A percentile compares a stretch with the other conserved stretches of the same genome.
These are phyloP conservation scores for Penicillium expansum DNA, from an alignment of 2,329 filamentous ascomycete species.

Conservation along the genomic window DNA sequence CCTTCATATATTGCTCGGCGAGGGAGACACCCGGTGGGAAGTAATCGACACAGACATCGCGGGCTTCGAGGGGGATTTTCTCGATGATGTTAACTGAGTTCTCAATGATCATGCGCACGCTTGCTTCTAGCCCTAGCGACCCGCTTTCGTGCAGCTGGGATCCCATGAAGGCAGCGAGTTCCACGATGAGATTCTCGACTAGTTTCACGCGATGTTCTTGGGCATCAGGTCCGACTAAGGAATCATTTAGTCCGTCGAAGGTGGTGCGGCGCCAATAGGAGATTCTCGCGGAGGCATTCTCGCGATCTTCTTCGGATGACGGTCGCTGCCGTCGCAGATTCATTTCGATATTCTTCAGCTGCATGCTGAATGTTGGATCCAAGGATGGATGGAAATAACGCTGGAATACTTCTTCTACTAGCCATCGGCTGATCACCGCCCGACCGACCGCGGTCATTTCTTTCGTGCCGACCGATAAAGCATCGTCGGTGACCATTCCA, in stretches of 20 bases:
- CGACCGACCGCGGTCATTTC: constrained; percentile 97
- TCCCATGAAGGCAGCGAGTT: constrained; percentile 67
- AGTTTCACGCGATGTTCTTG: constrained; percentile 66
- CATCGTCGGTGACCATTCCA: constrained; percentile 77
- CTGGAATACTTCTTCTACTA: constrained; percentile 88
- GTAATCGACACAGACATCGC: constrained; percentile 85
- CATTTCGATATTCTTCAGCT: constrained; percentile 81
- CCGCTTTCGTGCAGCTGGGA: constrained; percentile 73
- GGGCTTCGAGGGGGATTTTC: constrained; percentile 84
- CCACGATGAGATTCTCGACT: constrained; percentile 66
- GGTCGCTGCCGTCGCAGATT: constrained; percentile 75
- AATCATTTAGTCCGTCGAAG: constrained; percentile 77
- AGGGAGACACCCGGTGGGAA: constrained; percentile 73
- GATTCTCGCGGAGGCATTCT: constrained; percentile 81
- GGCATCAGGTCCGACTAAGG: constrained; percentile 64
- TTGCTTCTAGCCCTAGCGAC: constrained; percentile 78
- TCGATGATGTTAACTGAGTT: constrained; percentile 80
- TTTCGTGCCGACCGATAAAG: constrained; percentile 81
- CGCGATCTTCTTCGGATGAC: constrained; percentile 79
- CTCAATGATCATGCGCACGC: constrained; percentile 88
- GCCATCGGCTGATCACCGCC: constrained; percentile 82
- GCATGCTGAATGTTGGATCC: constrained; percentile 69
- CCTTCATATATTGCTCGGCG: constrained; percentile 74
- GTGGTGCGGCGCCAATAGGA: constrained; percentile 93
- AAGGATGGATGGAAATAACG: constrained; percentile 89